These are phyloP conservation scores for Salinomyces thailandicus DNA, from an alignment of 2,329 filamentous ascomycete genomes.

Conservation along the genomic window DNA sequence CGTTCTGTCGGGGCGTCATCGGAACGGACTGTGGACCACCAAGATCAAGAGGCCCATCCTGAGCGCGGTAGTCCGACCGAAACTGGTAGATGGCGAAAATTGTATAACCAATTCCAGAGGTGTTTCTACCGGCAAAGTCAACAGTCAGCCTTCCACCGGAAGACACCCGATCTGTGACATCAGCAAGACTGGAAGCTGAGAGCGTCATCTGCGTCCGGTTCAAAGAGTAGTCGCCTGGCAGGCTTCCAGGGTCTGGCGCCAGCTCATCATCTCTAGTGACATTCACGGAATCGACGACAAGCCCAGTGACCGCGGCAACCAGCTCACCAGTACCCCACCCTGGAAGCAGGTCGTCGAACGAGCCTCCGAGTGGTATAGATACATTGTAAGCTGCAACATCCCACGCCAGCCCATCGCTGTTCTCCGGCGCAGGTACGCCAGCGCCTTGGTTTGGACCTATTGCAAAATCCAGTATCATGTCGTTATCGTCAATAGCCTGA, in stretches of 20 bases:
- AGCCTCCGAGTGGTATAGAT: slow-evolving; percentile 1
- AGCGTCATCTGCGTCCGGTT: slow-evolving; percentile 18
- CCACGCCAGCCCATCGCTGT: slow-evolving; percentile 28
- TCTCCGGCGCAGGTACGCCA: slow-evolving; percentile 32
- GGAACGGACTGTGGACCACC: slow-evolving; percentile 15
- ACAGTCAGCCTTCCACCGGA: slow-evolving; percentile 15
- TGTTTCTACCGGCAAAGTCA: slow-evolving; percentile 13
- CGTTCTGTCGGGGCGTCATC: slow-evolving; percentile 21
- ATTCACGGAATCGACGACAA: slow-evolving; percentile 2
- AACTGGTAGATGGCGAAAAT: slow-evolving; percentile 26
- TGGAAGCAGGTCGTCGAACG: slow-evolving; percentile 1
- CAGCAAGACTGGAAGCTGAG: slow-evolving; percentile 15
- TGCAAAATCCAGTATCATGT: slow-evolving; percentile 36
- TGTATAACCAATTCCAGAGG: slow-evolving; percentile 12
- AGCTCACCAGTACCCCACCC: slow-evolving; percentile 11
- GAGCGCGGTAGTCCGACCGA: slow-evolving; percentile 21
- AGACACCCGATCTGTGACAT: slow-evolving; percentile 20
- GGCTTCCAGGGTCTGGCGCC: slow-evolving; percentile 1
- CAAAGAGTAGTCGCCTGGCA: neutral
- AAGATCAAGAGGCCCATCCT: slow-evolving; percentile 20
- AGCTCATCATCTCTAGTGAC: slow-evolving; percentile 5
- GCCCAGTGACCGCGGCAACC: slow-evolving; percentile 17
- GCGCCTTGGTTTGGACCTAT: slow-evolving; percentile 40
- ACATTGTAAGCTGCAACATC: slow-evolving; percentile 20
- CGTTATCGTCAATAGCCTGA: slow-evolving; percentile 27